Evolutionary conservation across 495 filamentous ascomycete genomes (phyloP), one percentile per base, ranked within the genome.

Genomic region (Penicillium cosmopolitanum): DNA sequence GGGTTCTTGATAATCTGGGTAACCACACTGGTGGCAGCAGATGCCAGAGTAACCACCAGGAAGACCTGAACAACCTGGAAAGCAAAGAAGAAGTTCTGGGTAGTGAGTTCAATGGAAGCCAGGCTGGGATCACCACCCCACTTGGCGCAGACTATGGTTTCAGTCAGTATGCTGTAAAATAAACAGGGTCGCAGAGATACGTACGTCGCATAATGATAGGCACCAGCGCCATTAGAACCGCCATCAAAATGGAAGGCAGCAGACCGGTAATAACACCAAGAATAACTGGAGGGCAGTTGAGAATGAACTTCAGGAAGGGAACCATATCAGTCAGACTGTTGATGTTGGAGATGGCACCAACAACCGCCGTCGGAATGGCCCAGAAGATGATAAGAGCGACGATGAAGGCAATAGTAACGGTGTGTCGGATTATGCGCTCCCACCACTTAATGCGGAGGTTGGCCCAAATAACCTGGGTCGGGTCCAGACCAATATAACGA

Each of bases 21-120:
- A 48, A 84, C 85, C 7, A 79, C 75, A 60, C 73, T 74, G 28
- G 79, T 66, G 3, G 89, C 83, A 1, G 92, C 81, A 13, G 93
- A 91, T 16, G 89, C 77, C 28, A 96, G 43, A 3, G 95, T 98
- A 2, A 92, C 82, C 31, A 98, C 85, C 51, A 98, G 78, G 80
- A 98, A 98, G 16, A 96, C 90, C 73, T 98, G 94, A 31, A 98
- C 81, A 43, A 98, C 89, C 72, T 97, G 93, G 84, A 98, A 98
- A 16, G 82, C 84, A 68, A 98, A 98, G 80, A 96, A 98, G 50
- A 82, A 90, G 67, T 96, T 96, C 69, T 98, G 95, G 1, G 88
- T 89, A 47, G 87, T 89, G 36, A 97, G 79, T 75, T 98, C 95
- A 33, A 98, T 84, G 12, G 85, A 83, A 7, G 92, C 88, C 4